Evolutionary conservation across 129 eudicot species (phyloP).

Genomic region (Ambrosia trifida): DNA sequence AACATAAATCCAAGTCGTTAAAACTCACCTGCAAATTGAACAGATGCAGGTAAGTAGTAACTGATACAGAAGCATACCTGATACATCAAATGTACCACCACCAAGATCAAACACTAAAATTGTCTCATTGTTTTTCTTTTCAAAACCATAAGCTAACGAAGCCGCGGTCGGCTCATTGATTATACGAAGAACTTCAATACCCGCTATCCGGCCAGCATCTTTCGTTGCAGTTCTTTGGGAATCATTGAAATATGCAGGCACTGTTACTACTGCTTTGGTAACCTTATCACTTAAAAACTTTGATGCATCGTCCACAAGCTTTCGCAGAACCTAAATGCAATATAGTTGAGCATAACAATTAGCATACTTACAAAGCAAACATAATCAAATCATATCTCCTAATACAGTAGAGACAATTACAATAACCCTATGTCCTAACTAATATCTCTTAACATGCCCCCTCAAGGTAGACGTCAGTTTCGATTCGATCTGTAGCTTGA

Average conservation of each 20-base stretch:
- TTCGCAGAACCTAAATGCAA: slow-evolving; percentile 58
- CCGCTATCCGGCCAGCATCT: slow-evolving; percentile 92
- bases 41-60: background rate
- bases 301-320: slow-evolving; percentile 92
- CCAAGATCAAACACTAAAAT: slow-evolving; percentile 88
- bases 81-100: slow-evolving; percentile 94
- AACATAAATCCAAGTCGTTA: background rate
- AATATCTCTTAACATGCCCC: no score
- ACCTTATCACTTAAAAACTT: slow-evolving; percentile 80
- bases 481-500: no score
- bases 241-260: slow-evolving; percentile 89
- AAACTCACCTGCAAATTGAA: background rate
- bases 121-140: slow-evolving; percentile 79
- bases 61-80: slow-evolving; percentile 50
- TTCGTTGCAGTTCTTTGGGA: slow-evolving; percentile 91
- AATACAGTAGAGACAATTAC: no score
- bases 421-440: no score
- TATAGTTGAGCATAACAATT: background rate
- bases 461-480: no score
- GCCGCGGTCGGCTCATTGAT: slow-evolving; percentile 98
- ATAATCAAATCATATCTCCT: no score
- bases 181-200: slow-evolving; percentile 77
- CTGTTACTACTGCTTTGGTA: slow-evolving; percentile 82
- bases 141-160: slow-evolving; percentile 90
- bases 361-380: background rate